A percentile compares a stretch with the other conserved stretches of the same genome.
phyloP scores from a whole-genome alignment of 331 rosid genomes.

The Spiraea crenata region DNA sequence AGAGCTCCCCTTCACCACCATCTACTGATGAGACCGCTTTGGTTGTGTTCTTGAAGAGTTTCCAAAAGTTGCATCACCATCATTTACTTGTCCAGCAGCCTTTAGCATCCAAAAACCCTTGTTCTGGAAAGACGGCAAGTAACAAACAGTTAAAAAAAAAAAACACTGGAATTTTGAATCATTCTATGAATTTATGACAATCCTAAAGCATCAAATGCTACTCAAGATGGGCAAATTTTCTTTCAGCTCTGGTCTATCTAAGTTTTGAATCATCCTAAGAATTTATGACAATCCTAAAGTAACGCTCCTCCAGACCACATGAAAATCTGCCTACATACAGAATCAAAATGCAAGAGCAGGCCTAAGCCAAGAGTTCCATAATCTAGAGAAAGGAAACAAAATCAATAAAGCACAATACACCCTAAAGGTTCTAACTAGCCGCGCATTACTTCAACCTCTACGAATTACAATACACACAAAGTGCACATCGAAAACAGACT shows the following conservation, averaged over 20 bases:
- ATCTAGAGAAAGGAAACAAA: too few species aligned
- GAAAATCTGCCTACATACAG: not conserved
- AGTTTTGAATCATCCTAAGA: not conserved
- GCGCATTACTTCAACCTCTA: not conserved
- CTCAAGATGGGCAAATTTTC: not conserved
- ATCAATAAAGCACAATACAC: too few species aligned
- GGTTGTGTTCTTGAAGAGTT: constrained; percentile 58
- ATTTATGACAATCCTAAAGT: not conserved
- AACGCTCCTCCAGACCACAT: not conserved
- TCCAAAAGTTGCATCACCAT: constrained; percentile 44
- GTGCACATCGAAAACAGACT: not conserved
- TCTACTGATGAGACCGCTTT: constrained; percentile 71
- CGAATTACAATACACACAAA: not conserved
- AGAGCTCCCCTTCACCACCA: constrained; percentile 49
- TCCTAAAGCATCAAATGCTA: not conserved
- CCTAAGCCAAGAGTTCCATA: too few species aligned
- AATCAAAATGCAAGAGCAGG: not conserved
- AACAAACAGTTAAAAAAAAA: constrained; percentile 5
- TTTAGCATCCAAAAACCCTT: constrained; percentile 70
- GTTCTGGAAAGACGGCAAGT: constrained; percentile 55
- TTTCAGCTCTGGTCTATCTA: not conserved
- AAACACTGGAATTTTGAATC: not conserved
- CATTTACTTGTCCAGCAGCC: constrained; percentile 48
- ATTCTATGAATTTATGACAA: not conserved
- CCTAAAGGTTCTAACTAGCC: too few species aligned